Evolutionary conservation across 257 asterid species (phyloP), one percentile per base, ranked within the genome.

Genomic region (Nemophila menziesii): DNA sequence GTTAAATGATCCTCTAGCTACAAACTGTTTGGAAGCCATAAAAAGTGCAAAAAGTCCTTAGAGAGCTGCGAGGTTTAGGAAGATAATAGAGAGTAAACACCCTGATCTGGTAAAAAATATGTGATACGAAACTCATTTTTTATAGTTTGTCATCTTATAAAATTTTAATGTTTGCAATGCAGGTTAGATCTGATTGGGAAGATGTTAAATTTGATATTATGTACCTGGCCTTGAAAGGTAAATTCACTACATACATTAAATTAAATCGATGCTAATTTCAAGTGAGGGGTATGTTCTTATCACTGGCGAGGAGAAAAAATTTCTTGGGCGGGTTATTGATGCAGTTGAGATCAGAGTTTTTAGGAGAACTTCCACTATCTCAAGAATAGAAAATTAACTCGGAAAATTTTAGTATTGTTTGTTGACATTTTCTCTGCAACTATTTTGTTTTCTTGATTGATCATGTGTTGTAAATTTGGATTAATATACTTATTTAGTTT

Each of bases 241-340:
- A 89, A 57, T 89, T 89, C 71, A 53, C 74, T 8, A 68, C 71
- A 0, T 72, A 84, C 59, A 86, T 86, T 2, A 51, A 78, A 49
- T 48, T 84, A 33, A 64, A 55, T 78, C 93, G 8, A 56, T 89
- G 94, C 74, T 89, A 53, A 67, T 78, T 16, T 76, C 87, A 5
- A 89, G 92, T 5, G 75, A 55, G 29, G 98, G 94, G 15, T 80
- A 82, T n/a, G 94, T 84, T 49, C 82, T 89, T 1, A 94, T 89
- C 23, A 95, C 84, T n/a, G 94, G 95, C 10, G 98, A 89, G 71
- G 98, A 95, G 23, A 77, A 84, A 17, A 89, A 89, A 65, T 84
- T 84, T 69, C 98, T 89, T 1, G 98, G 95, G 46, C 67, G n/a
- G 95, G 71, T 71, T 84, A 62, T 60, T 89, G 53, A 89, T 84